Conservation (phyloP, 2,329 filamentous ascomycete genomes). For the Tolypocladium cylindrosporum region DNA sequence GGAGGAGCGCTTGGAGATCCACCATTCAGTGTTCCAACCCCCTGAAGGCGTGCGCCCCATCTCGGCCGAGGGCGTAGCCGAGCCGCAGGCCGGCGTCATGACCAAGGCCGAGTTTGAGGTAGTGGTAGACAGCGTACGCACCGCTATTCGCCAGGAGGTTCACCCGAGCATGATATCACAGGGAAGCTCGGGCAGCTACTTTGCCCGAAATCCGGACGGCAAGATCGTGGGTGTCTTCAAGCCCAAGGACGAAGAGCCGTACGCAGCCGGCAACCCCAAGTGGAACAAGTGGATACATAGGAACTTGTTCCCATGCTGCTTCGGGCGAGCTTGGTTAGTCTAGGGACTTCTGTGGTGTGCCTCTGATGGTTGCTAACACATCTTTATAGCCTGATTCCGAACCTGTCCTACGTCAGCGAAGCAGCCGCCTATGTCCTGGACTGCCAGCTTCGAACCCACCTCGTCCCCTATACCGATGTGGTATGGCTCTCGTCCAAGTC, state of each 20-base stretch:
- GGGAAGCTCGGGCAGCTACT: conserved; percentile 96
- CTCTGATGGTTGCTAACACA: neutral
- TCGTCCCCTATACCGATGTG: conserved; percentile 95
- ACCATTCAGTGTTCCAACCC: conserved; percentile 92
- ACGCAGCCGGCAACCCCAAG: conserved; percentile 92
- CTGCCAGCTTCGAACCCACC: conserved; percentile 74
- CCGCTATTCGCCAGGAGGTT: conserved; percentile 80
- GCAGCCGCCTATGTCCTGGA: conserved; percentile 95
- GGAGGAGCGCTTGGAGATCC: conserved; percentile 86
- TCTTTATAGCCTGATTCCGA: conserved; percentile 67
- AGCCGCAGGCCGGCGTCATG: conserved; percentile 55
- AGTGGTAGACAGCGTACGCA: conserved; percentile 79
- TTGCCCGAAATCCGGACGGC: conserved; percentile 81
- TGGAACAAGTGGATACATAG: conserved; percentile 99
- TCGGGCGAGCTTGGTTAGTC: conserved; percentile 73
- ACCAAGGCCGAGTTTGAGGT: conserved; percentile 75
- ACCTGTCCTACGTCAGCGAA: conserved; percentile 95
- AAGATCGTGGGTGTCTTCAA: conserved; percentile 98
- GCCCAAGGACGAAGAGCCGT: conserved; percentile 97
- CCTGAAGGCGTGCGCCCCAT: conserved; percentile 78
- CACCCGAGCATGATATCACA: conserved; percentile 96
- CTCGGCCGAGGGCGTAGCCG: conserved; percentile 63
- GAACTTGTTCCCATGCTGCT: conserved; percentile 95
- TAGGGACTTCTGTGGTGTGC: neutral
- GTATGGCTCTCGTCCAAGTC: conserved; percentile 91